phyloP scores from a whole-genome alignment of 1,139 yeast species.

The Lodderomyces pseudojiufengensis region DNA sequence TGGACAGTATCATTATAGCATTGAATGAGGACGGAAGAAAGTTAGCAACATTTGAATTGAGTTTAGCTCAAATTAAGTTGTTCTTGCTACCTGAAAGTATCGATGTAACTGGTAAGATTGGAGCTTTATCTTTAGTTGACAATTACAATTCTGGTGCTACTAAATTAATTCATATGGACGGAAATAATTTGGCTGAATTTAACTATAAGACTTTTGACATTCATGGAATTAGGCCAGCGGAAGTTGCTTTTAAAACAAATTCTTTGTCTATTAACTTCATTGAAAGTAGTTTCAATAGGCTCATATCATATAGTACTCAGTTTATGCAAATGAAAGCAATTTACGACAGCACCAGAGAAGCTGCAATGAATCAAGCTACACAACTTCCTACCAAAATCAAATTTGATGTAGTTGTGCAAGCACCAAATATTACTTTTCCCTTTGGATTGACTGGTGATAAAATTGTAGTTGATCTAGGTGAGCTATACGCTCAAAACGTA shows the following conservation, averaged over 20 bases:
- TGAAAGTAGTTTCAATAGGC: slow-evolving; percentile 72
- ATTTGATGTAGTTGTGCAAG: slow-evolving; percentile 66
- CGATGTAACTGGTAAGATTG: slow-evolving; percentile 72
- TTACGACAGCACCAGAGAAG: slow-evolving; percentile 83
- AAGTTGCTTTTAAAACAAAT: slow-evolving; percentile 67
- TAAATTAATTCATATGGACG: slow-evolving; percentile 74
- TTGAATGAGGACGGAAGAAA: slow-evolving; percentile 82
- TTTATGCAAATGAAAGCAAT: slow-evolving; percentile 83
- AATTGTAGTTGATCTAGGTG: slow-evolving; percentile 77
- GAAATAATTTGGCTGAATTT: slow-evolving; percentile 77
- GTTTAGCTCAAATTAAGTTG: slow-evolving; percentile 67
- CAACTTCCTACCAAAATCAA: slow-evolving; percentile 64
- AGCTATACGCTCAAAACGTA: slow-evolving; percentile 64
- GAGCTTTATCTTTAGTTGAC: slow-evolving; percentile 77
- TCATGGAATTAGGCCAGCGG: slow-evolving; percentile 50
- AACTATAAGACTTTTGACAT: slow-evolving; percentile 78
- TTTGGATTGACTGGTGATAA: slow-evolving; percentile 55
- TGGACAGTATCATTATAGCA: slow-evolving; percentile 72
- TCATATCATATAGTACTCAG: slow-evolving; percentile 64
- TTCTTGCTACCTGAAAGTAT: slow-evolving; percentile 72
- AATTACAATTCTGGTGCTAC: slow-evolving; percentile 63
- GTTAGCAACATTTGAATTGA: slow-evolving; percentile 73
- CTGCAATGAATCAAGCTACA: slow-evolving; percentile 66
- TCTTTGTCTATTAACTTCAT: slow-evolving; percentile 72
- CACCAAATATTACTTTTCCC: slow-evolving; percentile 86